Conservation (phyloP, 2,329 filamentous ascomycete genomes). For the Colletotrichum incanum region DNA sequence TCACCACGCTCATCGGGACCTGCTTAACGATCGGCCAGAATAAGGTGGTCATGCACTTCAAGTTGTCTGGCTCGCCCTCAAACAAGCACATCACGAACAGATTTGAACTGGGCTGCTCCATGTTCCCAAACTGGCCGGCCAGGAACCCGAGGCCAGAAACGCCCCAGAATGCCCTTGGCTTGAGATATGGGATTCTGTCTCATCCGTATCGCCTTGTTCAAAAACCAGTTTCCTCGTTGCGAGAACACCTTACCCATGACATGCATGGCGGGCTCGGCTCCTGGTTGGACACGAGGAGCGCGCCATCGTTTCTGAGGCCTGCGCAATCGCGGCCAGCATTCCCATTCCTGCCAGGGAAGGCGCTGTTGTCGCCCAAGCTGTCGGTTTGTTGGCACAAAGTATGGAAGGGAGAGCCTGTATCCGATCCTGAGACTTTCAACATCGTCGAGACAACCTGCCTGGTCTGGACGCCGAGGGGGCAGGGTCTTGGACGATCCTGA, state of each 20-base stretch:
- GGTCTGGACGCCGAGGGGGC: not conserved
- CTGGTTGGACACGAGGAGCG: slow-evolving; percentile 23
- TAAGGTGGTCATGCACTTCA: slow-evolving; percentile 37
- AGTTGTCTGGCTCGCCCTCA: slow-evolving; percentile 26
- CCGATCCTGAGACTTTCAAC: not conserved
- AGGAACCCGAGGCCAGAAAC: slow-evolving; percentile 34
- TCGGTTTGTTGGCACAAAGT: slow-evolving; percentile 12
- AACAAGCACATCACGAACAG: slow-evolving; percentile 35
- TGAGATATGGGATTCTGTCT: slow-evolving; percentile 43
- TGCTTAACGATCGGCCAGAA: slow-evolving; percentile 40
- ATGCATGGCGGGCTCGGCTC: not conserved
- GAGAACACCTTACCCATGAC: slow-evolving; percentile 42
- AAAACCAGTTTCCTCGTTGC: slow-evolving; percentile 21
- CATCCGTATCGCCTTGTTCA: slow-evolving; percentile 19
- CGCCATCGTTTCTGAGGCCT: slow-evolving; percentile 14
- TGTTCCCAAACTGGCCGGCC: slow-evolving; percentile 14
- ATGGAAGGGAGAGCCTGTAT: slow-evolving; percentile 11
- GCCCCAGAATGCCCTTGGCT: slow-evolving; percentile 34
- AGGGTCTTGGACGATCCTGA: slow-evolving; percentile 4
- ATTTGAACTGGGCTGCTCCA: slow-evolving; percentile 20
- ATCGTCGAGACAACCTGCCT: not conserved
- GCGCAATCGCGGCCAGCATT: slow-evolving; percentile 6
- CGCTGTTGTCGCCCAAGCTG: slow-evolving; percentile 2
- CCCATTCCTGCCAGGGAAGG: not conserved
- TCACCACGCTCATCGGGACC: slow-evolving; percentile 40